These are phyloP conservation scores for Tulasnella sp. DNA, from an alignment of 768 basidiomycete genomes.

Conservation along the genomic window DNA sequence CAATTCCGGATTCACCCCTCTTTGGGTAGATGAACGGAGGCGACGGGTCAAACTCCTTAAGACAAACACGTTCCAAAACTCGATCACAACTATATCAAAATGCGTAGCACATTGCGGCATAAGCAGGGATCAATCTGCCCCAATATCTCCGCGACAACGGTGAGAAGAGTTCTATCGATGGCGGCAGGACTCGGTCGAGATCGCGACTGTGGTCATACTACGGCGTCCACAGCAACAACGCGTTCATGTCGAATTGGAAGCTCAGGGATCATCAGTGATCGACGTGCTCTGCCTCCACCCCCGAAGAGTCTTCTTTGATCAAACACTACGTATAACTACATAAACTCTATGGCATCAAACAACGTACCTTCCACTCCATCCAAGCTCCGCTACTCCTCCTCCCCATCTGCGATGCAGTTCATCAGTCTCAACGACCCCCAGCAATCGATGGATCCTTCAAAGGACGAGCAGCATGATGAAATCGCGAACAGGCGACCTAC, in stretches of 20 bases:
- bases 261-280: background rate
- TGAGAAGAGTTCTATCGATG: background rate
- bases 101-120: too few species aligned
- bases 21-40: too few species aligned
- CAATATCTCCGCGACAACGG: background rate
- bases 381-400: background rate
- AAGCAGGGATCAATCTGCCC: too few species aligned
- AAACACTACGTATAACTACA: conserved; percentile 34
- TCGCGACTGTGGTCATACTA: background rate
- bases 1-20: too few species aligned
- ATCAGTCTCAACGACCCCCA: background rate
- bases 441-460: background rate
- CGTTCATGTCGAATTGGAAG: conserved; percentile 14
- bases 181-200: background rate
- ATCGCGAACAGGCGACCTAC: too few species aligned
- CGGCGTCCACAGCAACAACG: conserved; percentile 9
- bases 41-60: too few species aligned
- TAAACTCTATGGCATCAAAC: conserved; percentile 15
- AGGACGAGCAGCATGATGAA: too few species aligned
- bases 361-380: background rate
- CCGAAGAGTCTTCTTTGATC: background rate
- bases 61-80: conserved; percentile 20
- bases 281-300: background rate
- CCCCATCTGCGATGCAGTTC: background rate
- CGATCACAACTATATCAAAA: background rate